phyloP scores from a whole-genome alignment of 495 filamentous ascomycete species.

The Lasiosphaeris hirsuta region DNA sequence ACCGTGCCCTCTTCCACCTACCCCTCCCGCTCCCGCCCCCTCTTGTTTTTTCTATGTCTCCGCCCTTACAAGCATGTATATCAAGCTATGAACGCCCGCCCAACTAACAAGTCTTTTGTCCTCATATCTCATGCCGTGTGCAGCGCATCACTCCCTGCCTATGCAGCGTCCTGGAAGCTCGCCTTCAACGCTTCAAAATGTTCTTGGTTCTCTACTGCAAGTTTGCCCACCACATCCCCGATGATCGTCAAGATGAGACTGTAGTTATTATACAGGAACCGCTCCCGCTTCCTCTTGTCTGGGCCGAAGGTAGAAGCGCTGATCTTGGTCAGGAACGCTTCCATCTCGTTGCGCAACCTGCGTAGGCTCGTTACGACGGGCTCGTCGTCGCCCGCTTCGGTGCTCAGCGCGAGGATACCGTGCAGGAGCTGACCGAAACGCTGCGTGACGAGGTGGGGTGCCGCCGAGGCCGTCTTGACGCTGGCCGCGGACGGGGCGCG shows the following conservation, averaged over 20 bases:
- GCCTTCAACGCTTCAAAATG: slow-evolving; percentile 61
- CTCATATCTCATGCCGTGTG: not conserved
- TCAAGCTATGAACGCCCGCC: not conserved
- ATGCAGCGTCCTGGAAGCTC: slow-evolving; percentile 41
- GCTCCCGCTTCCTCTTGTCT: slow-evolving; percentile 73
- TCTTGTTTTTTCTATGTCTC: not conserved
- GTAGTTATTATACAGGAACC: slow-evolving; percentile 94
- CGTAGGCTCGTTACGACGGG: slow-evolving; percentile 77
- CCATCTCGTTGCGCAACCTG: slow-evolving; percentile 72
- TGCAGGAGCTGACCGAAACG: slow-evolving; percentile 87
- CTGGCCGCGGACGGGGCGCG: slow-evolving; percentile 52
- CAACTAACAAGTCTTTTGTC: not conserved
- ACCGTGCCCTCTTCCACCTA: too few relatives aligned
- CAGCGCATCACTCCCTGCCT: slow-evolving; percentile 8
- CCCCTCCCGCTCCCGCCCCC: too few relatives aligned
- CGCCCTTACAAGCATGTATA: not conserved
- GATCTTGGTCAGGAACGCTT: slow-evolving; percentile 67
- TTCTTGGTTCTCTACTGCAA: slow-evolving; percentile 69
- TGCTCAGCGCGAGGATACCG: slow-evolving; percentile 74
- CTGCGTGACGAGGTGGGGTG: slow-evolving; percentile 88
- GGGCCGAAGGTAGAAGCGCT: slow-evolving; percentile 58
- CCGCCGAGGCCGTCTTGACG: slow-evolving; percentile 65
- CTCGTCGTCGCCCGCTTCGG: slow-evolving; percentile 88
- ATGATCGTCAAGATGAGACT: slow-evolving; percentile 88
- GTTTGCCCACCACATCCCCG: slow-evolving; percentile 74